Percentiles rank a stretch among this genome's conserved stretches.
Conservation (phyloP, 208 protist genomes). For the Endotrypanum monterogeii region DNA sequence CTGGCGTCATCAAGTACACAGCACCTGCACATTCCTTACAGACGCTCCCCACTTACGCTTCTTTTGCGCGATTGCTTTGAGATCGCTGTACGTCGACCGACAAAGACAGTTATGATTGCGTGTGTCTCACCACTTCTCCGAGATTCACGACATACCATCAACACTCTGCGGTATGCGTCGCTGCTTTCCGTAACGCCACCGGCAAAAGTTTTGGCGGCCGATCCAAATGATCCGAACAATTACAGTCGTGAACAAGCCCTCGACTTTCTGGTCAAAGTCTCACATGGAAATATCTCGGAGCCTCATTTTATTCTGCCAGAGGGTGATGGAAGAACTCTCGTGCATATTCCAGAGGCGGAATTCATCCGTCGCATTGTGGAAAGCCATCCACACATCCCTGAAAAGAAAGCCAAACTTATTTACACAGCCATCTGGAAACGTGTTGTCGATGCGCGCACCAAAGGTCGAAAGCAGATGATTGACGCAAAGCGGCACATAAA, state of each 20-base stretch:
- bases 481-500: conserved; percentile 61
- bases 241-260: conserved; percentile 78
- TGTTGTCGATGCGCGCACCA: conserved; percentile 87
- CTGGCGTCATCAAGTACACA: conserved; percentile 68
- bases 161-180: conserved; percentile 89
- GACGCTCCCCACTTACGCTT: conserved; percentile 86
- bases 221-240: conserved; percentile 84
- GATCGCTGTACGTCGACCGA: conserved; percentile 83
- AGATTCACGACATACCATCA: conserved; percentile 87
- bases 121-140: conserved; percentile 89
- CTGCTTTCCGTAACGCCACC: conserved; percentile 78
- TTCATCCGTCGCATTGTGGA: conserved; percentile 81
- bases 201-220: conserved; percentile 64
- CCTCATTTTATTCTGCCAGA: conserved; percentile 83
- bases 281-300: conserved; percentile 56
- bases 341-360: conserved; percentile 88
- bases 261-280: conserved; percentile 66
- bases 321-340: conserved; percentile 86
- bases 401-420: conserved; percentile 89
- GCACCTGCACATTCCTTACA: conserved; percentile 91
- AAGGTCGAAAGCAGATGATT: conserved; percentile 87
- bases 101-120: conserved; percentile 91
- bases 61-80: conserved; percentile 91
- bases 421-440: conserved; percentile 88
- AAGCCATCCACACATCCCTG: conserved; percentile 66